A percentile compares a stretch with the other conserved stretches of the same genome.
Evolutionary conservation across 2,329 filamentous ascomycete genomes (phyloP).

Genomic region (Sclerotinia glacialis): DNA sequence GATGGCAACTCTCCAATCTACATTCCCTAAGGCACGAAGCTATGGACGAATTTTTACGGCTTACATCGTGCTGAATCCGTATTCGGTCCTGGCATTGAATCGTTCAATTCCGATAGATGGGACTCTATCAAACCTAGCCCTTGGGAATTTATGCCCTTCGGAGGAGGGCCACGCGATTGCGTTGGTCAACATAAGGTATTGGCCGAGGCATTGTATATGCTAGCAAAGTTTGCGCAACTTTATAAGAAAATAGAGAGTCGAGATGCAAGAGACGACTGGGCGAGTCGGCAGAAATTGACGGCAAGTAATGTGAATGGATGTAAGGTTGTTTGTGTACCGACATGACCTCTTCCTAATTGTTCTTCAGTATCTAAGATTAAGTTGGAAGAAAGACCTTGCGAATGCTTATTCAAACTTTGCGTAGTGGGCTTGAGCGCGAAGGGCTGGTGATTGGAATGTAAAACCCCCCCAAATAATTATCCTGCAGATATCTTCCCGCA

Average conservation of each 20-base stretch:
- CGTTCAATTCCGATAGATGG: constrained; percentile 75
- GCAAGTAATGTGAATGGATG: constrained; percentile 21
- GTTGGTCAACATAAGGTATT: constrained; percentile 50
- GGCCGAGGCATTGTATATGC: constrained; percentile 23
- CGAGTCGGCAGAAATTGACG: constrained; percentile 16
- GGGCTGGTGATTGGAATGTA: constrained; percentile 10
- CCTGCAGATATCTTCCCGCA: constrained; percentile 7
- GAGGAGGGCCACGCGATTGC: constrained; percentile 63
- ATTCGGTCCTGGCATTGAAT: constrained; percentile 67
- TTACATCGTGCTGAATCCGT: constrained; percentile 38
- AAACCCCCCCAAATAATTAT: background rate
- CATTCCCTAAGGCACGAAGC: constrained; percentile 20
- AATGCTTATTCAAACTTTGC: background rate
- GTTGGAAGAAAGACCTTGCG: background rate
- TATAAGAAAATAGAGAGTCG: constrained; percentile 21
- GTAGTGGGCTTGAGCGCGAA: background rate
- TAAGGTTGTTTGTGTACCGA: constrained; percentile 5
- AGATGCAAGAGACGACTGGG: constrained; percentile 8
- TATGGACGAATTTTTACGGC: constrained; percentile 8
- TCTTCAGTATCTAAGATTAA: background rate
- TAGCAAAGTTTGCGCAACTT: constrained; percentile 21
- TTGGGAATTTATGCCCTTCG: constrained; percentile 66
- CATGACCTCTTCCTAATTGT: background rate
- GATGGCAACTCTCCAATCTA: constrained; percentile 25
- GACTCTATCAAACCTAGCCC: constrained; percentile 58